Base-by-base conservation (phyloP, 306 rosid species). In the Inga laurina region DNA sequence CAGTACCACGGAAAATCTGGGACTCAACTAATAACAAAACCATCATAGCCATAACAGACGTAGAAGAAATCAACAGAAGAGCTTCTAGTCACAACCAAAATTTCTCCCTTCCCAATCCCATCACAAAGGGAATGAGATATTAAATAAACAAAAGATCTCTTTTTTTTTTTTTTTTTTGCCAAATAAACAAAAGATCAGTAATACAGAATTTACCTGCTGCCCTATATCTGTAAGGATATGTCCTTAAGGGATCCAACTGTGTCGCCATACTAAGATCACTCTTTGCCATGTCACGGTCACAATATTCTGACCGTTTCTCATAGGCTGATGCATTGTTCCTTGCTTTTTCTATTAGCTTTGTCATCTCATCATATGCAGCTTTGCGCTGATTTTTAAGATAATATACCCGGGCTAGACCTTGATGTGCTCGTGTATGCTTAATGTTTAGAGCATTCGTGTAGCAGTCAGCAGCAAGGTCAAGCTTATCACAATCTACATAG, bases 221-320 rank as follows among this genome's bases (percentile, higher is more conserved):
- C 81, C 98, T 90, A 61, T 94, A 92, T 94, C 98, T 90, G 89
- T 94, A 94, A 4, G 98, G 98, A 85, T 94, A 94, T 46, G 97
- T 94, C 85, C 98, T 89, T 77, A 92, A 75, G 75, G 98, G 98
- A 85, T 94, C 98, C 82, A 94, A 86, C 70, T 88, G 88, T 35
- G 98, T 85, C 37, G 97, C 97, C 92, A 81, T 92, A 49, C 75
- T 81, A 64, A 94, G 94, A 88, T 94, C 98, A 56, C 90, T 92
- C 89, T 84, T 94, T 80, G 98, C 98, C 98, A 92, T 94, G 86
- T 94, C 96, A 74, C 98, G 94, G 67, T 93, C 97, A 88, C 98
- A 91, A 81, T 94, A 94, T 86, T 94, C 98, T 48, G 98, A 92
- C 48, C 98, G 97, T 85, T 94, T 94, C 83, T 94, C 98, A 77